Evolutionary conservation across 2,329 filamentous ascomycete species (phyloP).

Genomic region (Neonectria ditissima): DNA sequence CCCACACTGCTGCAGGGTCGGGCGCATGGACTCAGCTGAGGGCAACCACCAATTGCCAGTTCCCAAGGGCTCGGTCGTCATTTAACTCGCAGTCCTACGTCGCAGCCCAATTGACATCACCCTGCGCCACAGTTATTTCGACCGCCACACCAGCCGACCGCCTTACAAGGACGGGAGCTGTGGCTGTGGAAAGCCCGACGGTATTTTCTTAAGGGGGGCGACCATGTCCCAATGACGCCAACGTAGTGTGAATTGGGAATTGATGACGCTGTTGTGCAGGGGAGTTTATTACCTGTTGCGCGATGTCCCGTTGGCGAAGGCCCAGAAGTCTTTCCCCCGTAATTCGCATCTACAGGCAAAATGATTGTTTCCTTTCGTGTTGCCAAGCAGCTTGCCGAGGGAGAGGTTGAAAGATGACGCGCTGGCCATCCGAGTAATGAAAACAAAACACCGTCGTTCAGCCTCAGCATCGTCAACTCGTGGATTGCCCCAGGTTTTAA

Average conservation of each 20-base stretch:
- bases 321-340: neutral
- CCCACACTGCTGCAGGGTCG: conserved; percentile 16
- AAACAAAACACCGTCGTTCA: no score
- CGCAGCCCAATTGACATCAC: conserved; percentile 32
- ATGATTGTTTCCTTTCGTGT: neutral
- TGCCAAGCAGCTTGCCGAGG: neutral
- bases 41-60: conserved; percentile 14
- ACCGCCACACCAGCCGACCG: conserved; percentile 31
- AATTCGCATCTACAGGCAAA: neutral
- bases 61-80: conserved; percentile 31
- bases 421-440: conserved; percentile 7
- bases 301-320: neutral
- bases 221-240: neutral
- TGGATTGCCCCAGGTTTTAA: no score
- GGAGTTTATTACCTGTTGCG: neutral
- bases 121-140: conserved; percentile 31
- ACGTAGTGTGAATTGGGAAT: neutral
- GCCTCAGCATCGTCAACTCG: no score
- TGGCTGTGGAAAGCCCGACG: conserved; percentile 10
- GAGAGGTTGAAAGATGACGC: neutral
- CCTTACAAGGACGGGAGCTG: neutral
- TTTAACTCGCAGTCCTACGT: conserved; percentile 30
- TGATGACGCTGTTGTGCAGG: neutral
- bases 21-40: conserved; percentile 1
- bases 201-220: neutral